Evolutionary conservation across 2,329 filamentous ascomycete species (phyloP), one percentile per base, ranked within the genome.

Genomic region (Cercospora sojina): DNA sequence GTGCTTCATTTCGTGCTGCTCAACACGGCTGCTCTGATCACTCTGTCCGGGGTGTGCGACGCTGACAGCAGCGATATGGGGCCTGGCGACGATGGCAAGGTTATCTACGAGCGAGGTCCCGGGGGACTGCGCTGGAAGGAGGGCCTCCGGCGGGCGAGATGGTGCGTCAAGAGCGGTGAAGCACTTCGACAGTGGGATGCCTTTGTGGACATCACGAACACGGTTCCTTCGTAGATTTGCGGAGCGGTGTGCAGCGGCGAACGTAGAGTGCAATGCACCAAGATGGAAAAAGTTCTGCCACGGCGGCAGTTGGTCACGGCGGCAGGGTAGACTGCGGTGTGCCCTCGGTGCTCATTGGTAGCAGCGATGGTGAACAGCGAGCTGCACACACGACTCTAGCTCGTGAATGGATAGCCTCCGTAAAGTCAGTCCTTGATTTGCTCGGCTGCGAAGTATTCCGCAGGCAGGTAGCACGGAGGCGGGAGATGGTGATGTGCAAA

Each of bases 101-200:
- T 97, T 56, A 86, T 96, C 69, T 87, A 82, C 16, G 93, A 98
- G 77, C 84, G 90, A 57, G 94, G 95, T 0, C 93, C 93, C 5
- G 93, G 90, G 10, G 91, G 91, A 13, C 87, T 91, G 65, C 86
- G 94, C 74, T 99, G 95, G 95, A 99, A 96, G 82, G 94, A 97
- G 77, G 95, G 94, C 61, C 87, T 97, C 13, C 84, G 94, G 73
- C 86, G 92, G 76, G 95, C 95, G 16, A 88, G 90, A 73, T 96
- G 92, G 91, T 92, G 92, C 10, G 86, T 99, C 57, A 87, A 89
- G 79, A 97, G 92, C 77, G 93, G 94, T 56, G 88, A 89, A 77
- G 92, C 94, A n/a, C 88, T 91, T 84, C 89, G 84, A 76, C 89
- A 93, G 80, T 94, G 95, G 88, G 84, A 88, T 65, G 84, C 84